Base-by-base conservation (phyloP, 2,329 filamentous ascomycete species). In the Fusarium nanum region DNA sequence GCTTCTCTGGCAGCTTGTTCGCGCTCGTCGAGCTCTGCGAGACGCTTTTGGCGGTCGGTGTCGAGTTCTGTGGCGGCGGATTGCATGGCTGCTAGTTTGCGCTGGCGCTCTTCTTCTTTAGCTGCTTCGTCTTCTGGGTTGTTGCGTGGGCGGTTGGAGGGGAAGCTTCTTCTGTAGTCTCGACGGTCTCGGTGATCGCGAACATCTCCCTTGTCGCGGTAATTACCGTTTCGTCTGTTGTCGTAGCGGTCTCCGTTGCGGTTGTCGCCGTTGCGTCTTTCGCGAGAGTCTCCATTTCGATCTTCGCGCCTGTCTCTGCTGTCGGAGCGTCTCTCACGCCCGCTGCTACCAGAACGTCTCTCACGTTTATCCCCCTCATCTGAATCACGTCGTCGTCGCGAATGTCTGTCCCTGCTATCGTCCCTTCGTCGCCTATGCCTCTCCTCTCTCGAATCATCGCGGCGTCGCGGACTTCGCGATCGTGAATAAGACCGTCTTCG, bases 1-100 rank as follows among this genome's bases (percentile, higher is more conserved):
- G 88, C 87, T 64, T 92, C 89, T 14, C 86, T 84, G 46, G 89
- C 87, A 20, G 82, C 83, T 50, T 87, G 85, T 72, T 97, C 93
- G 64, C 85, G 85, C 68, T 88, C 87, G 25, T 88, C 89, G 20
- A 94, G 81, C 2, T 88, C 88, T 0, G 88, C 87, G 12, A 97
- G 82, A 25, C 93, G 87, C 63, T 87, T 85, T 69, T 88, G 87
- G 32, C 93, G 89, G 71, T 92, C 89, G n/a, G 83, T 77, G 73
- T 95, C 92, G 49, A 97, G 83, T 13, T 91, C 88, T 2, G 84
- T 85, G 7, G 92, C 92, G 28, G 89, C 90, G 20, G 86, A 86
- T 77, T 92, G 91, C 92, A 94, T 93, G 11, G 89, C 90, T 18
- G 89, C 91, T 20, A 93, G 80, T 76, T 89, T 92, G 25, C 86